Base-by-base conservation (phyloP, 139 green algal genomes). In the Pleodorina starrii region DNA sequence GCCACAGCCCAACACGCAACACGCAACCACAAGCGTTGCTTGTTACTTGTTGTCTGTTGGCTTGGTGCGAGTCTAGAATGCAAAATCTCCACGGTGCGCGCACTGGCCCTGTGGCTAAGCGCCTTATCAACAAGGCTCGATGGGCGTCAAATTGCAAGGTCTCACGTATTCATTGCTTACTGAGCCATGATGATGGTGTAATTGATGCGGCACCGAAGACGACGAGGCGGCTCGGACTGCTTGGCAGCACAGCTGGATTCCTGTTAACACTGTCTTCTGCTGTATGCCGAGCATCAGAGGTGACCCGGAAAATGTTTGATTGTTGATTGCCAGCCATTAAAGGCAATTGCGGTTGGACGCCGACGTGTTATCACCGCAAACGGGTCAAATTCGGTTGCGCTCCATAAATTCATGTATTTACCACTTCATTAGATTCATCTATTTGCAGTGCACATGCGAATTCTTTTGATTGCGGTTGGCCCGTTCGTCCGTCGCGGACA, bases 241-340 rank as follows among this genome's bases (percentile, higher is more conserved):
- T 59, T 35, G 72, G 29, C 1, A 23, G 42, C 27, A 54, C 42
- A 5, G 72, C 42, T 38, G 42, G 72, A 35, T 59, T 80, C 35
- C 42, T 80, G 5, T 21, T 80, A 35, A 57, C 42, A 5, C 19
- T 80, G 42, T 21, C 72, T 23, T 40, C 72, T 5, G 3, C 72
- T 21, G 72, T 80, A 57, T 80, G 72, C 14, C 40, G 29, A 36
- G 72, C 72, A 38, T 59, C 72, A 12, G 72, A 80, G 72, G 72
- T 80, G 42, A 12, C 21, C 7, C n/a, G n/a, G n/a, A n/a, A n/a
- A n/a, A n/a, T n/a, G n/a, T n/a, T n/a, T n/a, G n/a, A n/a, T n/a
- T n/a, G n/a, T n/a, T n/a, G n/a, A n/a, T n/a, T n/a, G n/a, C n/a
- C n/a, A n/a, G n/a, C n/a, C n/a, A n/a, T n/a, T n/a, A n/a, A n/a